Percentiles rank a stretch among this genome's conserved stretches.
Conservation (phyloP, 345 rosid genomes). For the Brassica juncea region DNA sequence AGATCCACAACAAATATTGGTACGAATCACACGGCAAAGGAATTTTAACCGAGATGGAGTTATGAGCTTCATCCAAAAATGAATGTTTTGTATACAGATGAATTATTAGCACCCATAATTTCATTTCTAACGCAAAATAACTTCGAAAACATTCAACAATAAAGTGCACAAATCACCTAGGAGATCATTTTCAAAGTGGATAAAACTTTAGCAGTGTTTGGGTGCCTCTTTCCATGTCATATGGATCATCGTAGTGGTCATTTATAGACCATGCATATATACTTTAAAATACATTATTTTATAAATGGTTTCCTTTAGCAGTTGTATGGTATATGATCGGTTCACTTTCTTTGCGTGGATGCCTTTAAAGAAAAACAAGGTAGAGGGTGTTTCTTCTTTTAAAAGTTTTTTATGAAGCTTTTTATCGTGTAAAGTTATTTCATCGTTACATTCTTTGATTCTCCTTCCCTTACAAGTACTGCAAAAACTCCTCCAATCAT, state of each 20-base stretch:
- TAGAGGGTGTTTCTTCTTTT: neutral
- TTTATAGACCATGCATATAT: conserved; percentile 23
- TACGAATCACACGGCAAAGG: neutral
- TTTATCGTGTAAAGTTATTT: neutral
- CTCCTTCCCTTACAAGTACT: neutral
- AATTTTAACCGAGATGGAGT: neutral
- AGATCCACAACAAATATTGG: neutral
- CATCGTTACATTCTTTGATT: neutral
- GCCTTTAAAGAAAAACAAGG: conserved; percentile 11
- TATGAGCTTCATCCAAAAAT: neutral
- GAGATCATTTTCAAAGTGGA: conserved; percentile 17
- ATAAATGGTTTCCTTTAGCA: conserved; percentile 9
- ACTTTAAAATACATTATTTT: neutral
- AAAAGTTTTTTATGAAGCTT: neutral
- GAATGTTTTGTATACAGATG: neutral
- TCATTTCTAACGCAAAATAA: neutral
- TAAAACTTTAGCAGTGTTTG: conserved; percentile 11
- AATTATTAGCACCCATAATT: neutral
- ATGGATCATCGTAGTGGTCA: conserved; percentile 10
- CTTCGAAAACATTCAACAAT: neutral
- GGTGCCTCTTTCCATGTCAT: conserved; percentile 23
- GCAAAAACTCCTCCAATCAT: neutral
- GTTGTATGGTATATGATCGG: conserved; percentile 18
- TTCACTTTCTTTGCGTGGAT: conserved; percentile 26
- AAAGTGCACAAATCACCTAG: neutral